These are phyloP conservation scores for Fusarium miscanthi DNA, from an alignment of 2,329 filamentous ascomycete species.

Conservation along the genomic window DNA sequence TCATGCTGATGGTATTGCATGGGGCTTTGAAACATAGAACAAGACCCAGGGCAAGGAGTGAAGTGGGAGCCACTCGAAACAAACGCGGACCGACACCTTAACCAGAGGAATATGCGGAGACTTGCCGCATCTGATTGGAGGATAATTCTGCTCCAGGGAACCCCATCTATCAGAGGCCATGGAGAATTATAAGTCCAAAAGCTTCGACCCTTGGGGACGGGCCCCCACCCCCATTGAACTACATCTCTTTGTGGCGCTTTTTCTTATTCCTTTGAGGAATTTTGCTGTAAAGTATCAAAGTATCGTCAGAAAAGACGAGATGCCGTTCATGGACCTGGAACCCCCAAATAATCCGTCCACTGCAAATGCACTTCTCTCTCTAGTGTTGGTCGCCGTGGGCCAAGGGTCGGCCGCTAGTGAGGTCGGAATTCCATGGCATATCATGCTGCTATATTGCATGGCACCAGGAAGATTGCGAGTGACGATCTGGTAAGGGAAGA, in stretches of 20 bases:
- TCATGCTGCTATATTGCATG: not conserved
- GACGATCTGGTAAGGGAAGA: conserved; percentile 11
- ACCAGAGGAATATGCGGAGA: conserved; percentile 34
- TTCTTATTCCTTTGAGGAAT: conserved; percentile 3
- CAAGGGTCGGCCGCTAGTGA: conserved; percentile 25
- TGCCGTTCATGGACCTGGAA: conserved; percentile 22
- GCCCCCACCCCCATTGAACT: conserved; percentile 32
- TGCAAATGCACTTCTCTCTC: conserved; percentile 1
- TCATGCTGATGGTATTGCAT: conserved; percentile 32
- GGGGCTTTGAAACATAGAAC: conserved; percentile 45
- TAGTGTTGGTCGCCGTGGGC: conserved; percentile 3
- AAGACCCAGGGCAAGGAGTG: conserved; percentile 21
- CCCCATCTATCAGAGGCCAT: conserved; percentile 40
- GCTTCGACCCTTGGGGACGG: conserved; percentile 5
- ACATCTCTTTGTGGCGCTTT: conserved; percentile 19
- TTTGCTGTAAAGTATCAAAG: conserved; percentile 6
- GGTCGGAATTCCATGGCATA: not conserved
- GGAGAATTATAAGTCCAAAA: conserved; percentile 45
- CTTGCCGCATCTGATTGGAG: conserved; percentile 29
- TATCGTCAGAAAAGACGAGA: conserved; percentile 13
- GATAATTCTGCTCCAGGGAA: conserved; percentile 22
- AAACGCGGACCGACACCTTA: conserved; percentile 33
- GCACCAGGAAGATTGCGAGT: not conserved
- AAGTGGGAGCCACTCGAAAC: conserved; percentile 25
- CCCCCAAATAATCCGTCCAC: conserved; percentile 40